Percentiles rank a stretch among this genome's conserved stretches.
These are phyloP conservation scores for Candida labiduridarum DNA, from an alignment of 1,139 yeast genomes.

Conservation along the genomic window DNA sequence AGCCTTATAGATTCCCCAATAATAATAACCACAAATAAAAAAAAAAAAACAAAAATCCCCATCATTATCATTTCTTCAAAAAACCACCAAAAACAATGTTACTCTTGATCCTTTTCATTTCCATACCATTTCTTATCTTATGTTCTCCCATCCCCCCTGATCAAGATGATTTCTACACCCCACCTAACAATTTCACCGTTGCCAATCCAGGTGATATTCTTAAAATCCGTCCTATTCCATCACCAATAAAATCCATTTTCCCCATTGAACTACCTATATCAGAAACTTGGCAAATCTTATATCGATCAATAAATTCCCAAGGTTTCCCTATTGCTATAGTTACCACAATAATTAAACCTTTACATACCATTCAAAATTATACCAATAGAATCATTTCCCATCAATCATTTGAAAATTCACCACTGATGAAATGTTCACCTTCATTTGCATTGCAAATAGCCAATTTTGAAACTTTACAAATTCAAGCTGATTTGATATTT, in stretches of 20 bases:
- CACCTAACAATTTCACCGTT: slow-evolving; percentile 23
- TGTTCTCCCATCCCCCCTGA: not conserved
- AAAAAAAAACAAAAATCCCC: not conserved
- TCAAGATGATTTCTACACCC: slow-evolving; percentile 24
- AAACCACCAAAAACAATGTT: too few species aligned
- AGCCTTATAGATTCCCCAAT: not conserved
- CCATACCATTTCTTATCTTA: not conserved
- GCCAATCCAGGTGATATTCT: slow-evolving; percentile 24
- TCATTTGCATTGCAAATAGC: slow-evolving; percentile 31
- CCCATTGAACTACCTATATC: slow-evolving; percentile 19
- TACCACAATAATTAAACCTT: slow-evolving; percentile 27
- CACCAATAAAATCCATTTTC: slow-evolving; percentile 17
- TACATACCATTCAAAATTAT: slow-evolving; percentile 33
- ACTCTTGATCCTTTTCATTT: not conserved
- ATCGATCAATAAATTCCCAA: slow-evolving; percentile 34
- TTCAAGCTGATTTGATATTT: slow-evolving; percentile 25
- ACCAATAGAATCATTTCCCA: slow-evolving; percentile 31
- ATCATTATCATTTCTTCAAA: not conserved
- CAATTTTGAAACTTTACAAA: slow-evolving; percentile 17
- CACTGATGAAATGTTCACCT: slow-evolving; percentile 31
- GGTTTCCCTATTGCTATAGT: slow-evolving; percentile 35
- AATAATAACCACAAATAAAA: too few species aligned
- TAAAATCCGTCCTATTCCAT: slow-evolving; percentile 17
- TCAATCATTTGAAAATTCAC: slow-evolving; percentile 38
- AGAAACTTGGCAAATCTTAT: slow-evolving; percentile 32